These are phyloP conservation scores for Arachnopeziza araneosa DNA, from an alignment of 2,329 filamentous ascomycete species.

Conservation along the genomic window DNA sequence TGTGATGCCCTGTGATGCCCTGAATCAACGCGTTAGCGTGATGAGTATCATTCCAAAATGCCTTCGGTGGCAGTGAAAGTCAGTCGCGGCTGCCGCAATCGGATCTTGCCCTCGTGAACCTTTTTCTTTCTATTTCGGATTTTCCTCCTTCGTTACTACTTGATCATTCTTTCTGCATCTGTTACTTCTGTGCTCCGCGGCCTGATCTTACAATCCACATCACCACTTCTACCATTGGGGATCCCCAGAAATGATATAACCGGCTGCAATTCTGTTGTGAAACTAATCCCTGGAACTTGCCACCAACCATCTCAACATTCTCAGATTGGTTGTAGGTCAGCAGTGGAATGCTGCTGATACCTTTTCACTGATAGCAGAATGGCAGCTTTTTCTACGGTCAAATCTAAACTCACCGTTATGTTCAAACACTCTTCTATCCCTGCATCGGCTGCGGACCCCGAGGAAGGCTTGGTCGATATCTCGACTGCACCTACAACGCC, in stretches of 20 bases:
- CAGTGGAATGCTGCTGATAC: no score
- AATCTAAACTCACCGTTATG: constrained; percentile 17
- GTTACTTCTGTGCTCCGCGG: no score
- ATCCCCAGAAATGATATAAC: no score
- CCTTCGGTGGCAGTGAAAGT: neutral
- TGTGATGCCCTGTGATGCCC: constrained; percentile 4
- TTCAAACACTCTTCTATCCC: constrained; percentile 15
- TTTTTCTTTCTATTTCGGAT: neutral
- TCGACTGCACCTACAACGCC: constrained; percentile 43
- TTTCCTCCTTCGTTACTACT: neutral
- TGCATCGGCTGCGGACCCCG: constrained; percentile 22
- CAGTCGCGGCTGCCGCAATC: neutral
- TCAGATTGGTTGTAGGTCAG: no score
- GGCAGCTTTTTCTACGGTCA: neutral
- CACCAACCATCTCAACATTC: no score
- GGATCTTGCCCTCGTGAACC: neutral
- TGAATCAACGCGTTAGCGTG: neutral
- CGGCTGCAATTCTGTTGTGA: no score
- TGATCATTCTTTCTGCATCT: neutral
- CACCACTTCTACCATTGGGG: no score
- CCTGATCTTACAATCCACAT: no score
- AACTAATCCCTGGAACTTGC: no score
- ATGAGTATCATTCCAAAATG: neutral
- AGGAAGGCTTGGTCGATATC: constrained; percentile 26
- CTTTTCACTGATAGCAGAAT: no score